phyloP scores from a whole-genome alignment of 1,139 yeast genomes.

The Meyerozyma athensensis region DNA sequence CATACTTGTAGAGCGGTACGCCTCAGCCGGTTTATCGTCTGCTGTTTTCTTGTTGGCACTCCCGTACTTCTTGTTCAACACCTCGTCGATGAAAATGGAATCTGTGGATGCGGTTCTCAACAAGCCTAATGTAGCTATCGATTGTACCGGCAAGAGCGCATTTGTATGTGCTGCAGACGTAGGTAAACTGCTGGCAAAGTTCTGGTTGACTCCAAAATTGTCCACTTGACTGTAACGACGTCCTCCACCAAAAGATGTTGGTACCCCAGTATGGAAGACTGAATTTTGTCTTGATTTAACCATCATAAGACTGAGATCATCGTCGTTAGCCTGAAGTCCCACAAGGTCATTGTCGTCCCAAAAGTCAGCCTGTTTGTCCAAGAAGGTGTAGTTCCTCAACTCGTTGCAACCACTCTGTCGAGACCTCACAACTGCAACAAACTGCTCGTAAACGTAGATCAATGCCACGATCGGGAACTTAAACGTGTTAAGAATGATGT shows the following conservation, averaged over 20 bases:
- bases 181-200: constrained; percentile 6
- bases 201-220: constrained; percentile 10
- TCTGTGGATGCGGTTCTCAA: constrained; percentile 34
- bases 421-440: constrained; percentile 17
- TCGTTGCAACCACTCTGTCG: constrained; percentile 13
- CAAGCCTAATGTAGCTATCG: constrained; percentile 26
- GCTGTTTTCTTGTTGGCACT: neutral
- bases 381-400: constrained; percentile 34
- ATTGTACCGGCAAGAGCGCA: constrained; percentile 15
- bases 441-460: constrained; percentile 30
- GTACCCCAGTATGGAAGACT: constrained; percentile 4
- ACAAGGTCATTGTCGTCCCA: constrained; percentile 27
- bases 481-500: constrained; percentile 19
- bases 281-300: constrained; percentile 23
- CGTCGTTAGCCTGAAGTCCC: constrained; percentile 8
- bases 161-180: constrained; percentile 4
- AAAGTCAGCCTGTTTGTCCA: constrained; percentile 25
- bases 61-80: constrained; percentile 25
- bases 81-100: constrained; percentile 30
- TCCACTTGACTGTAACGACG: constrained; percentile 16
- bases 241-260: constrained; percentile 4
- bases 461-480: constrained; percentile 32
- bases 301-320: constrained; percentile 20
- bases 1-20: neutral
- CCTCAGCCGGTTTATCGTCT: neutral